Percentiles rank a stretch among this genome's conserved stretches.
Conservation (phyloP, 208 protist genomes). For the Novymonas esmeraldas region DNA sequence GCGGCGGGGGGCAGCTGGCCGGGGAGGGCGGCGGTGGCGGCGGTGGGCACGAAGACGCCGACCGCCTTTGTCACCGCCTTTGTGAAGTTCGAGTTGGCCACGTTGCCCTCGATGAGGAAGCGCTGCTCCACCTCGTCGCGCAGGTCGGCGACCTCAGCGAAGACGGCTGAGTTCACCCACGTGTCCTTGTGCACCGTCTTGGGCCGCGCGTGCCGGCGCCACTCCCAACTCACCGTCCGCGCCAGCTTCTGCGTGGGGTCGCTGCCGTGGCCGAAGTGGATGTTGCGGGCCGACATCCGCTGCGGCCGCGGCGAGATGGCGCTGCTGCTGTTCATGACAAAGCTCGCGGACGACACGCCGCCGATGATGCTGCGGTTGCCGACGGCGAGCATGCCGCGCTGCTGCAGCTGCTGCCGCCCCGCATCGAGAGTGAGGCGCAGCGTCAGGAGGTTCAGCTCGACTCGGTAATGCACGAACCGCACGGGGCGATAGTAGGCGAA, state of each 20-base stretch:
- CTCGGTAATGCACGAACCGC: slow-evolving; percentile 65
- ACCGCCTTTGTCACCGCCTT: slow-evolving; percentile 27
- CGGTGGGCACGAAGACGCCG: slow-evolving; percentile 10
- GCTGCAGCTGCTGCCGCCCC: slow-evolving; percentile 37
- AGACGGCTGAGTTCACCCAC: slow-evolving; percentile 49
- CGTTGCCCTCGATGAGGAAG: slow-evolving; percentile 42
- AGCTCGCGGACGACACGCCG: slow-evolving; percentile 8
- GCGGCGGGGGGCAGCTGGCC: background rate
- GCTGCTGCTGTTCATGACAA: slow-evolving; percentile 7
- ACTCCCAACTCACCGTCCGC: slow-evolving; percentile 23
- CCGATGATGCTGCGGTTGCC: slow-evolving; percentile 10
- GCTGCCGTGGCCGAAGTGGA: slow-evolving; percentile 11
- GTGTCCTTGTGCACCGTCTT: slow-evolving; percentile 48
- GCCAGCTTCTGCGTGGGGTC: slow-evolving; percentile 12
- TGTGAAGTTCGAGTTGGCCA: slow-evolving; percentile 45
- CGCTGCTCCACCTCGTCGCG: slow-evolving; percentile 39
- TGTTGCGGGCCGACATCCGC: background rate
- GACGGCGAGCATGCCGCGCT: slow-evolving; percentile 26
- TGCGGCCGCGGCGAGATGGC: background rate
- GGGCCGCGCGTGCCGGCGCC: slow-evolving; percentile 46
- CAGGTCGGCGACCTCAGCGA: slow-evolving; percentile 52
- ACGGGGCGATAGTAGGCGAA: slow-evolving; percentile 79
- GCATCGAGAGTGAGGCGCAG: slow-evolving; percentile 32
- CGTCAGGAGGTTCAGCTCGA: slow-evolving; percentile 62
- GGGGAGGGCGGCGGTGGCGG: background rate